Evolutionary conservation across 352 stramenopile species (phyloP).

Genomic region (Phytophthora ohioensis): DNA sequence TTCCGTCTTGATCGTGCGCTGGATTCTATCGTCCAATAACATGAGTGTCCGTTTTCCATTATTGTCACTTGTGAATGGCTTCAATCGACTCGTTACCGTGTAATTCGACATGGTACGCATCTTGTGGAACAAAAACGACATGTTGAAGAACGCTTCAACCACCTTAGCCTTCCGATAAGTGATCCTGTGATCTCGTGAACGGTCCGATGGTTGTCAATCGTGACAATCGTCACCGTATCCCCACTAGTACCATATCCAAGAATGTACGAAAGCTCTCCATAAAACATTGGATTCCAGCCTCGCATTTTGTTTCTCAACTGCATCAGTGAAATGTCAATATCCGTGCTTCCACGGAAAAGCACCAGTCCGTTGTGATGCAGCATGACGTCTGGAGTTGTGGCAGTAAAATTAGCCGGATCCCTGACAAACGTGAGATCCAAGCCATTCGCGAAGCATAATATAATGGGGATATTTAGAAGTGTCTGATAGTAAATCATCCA

Average conservation of each 20-base stretch:
- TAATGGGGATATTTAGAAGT: no score
- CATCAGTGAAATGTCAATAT: not conserved
- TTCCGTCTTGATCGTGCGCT: no score
- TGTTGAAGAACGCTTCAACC: slow-evolving; percentile 24
- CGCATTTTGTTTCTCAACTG: not conserved
- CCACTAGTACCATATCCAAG: slow-evolving; percentile 27
- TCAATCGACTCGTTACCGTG: not conserved
- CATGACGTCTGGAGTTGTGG: not conserved
- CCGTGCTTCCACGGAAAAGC: not conserved
- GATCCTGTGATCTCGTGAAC: slow-evolving; percentile 1
- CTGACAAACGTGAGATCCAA: not conserved
- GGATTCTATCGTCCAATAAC: slow-evolving; percentile 9
- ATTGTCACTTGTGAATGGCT: slow-evolving; percentile 1
- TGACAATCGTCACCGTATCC: slow-evolving; percentile 13
- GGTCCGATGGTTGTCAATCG: slow-evolving; percentile 18
- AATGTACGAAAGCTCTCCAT: slow-evolving; percentile 36
- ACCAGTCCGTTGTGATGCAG: not conserved
- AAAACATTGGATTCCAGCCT: slow-evolving; percentile 28
- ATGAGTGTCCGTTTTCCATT: not conserved
- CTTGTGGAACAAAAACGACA: slow-evolving; percentile 18
- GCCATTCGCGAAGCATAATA: no score
- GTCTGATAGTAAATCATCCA: no score
- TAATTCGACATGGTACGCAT: slow-evolving; percentile 11
- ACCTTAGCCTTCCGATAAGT: slow-evolving; percentile 2
- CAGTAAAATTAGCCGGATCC: not conserved